Evolutionary conservation across 345 rosid species (phyloP).

Genomic region (Eucalyptus virginea): DNA sequence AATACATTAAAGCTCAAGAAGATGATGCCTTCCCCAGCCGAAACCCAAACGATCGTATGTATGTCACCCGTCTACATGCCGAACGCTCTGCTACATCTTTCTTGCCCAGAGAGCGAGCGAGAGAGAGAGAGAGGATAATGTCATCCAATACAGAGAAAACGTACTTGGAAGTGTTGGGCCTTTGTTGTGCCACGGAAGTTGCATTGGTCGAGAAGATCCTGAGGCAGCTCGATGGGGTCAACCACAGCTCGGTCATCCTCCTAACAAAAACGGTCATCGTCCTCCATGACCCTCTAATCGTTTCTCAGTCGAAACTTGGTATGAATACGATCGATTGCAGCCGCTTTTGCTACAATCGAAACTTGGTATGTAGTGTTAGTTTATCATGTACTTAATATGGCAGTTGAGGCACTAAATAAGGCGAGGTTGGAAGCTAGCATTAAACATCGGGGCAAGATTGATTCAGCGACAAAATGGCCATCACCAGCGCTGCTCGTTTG

Average conservation of each 20-base stretch:
- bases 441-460: slow-evolving; percentile 28
- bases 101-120: neutral
- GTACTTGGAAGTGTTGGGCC: slow-evolving; percentile 62
- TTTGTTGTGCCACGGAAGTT: slow-evolving; percentile 74
- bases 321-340: neutral
- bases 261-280: slow-evolving; percentile 63
- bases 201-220: slow-evolving; percentile 52
- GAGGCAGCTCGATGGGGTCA: slow-evolving; percentile 37
- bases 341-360: neutral
- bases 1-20: neutral
- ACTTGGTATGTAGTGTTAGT: neutral
- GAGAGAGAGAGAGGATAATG: neutral
- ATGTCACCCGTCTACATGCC: neutral
- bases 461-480: slow-evolving; percentile 61
- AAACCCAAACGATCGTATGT: neutral
- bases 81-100: neutral
- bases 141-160: slow-evolving; percentile 21
- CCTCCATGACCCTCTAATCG: slow-evolving; percentile 39
- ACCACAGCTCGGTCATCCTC: slow-evolving; percentile 46
- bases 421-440: slow-evolving; percentile 68
- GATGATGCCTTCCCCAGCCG: neutral
- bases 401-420: slow-evolving; percentile 66
- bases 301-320: slow-evolving; percentile 63
- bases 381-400: neutral
- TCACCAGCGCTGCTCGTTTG: slow-evolving; percentile 44